These are phyloP conservation scores for Geum urbanum DNA, from an alignment of 306 rosid genomes.

Conservation along the genomic window DNA sequence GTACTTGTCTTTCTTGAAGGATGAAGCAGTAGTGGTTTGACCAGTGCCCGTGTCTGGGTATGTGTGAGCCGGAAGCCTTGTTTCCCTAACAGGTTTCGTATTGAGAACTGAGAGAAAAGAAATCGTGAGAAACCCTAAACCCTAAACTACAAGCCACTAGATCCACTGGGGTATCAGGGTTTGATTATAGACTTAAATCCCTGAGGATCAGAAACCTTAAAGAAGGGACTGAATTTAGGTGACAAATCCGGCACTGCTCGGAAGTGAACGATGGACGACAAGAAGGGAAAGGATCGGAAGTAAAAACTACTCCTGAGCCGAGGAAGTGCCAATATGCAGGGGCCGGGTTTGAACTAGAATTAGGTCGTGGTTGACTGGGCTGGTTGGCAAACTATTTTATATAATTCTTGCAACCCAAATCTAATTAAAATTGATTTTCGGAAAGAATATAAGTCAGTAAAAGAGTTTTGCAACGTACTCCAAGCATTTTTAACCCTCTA, in stretches of 20 bases:
- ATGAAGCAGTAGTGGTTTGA: constrained; percentile 1
- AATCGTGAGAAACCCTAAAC: not conserved
- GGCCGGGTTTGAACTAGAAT: not conserved
- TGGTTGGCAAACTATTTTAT: not conserved
- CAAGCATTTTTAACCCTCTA: not conserved
- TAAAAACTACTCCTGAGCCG: not conserved
- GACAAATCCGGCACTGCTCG: not conserved
- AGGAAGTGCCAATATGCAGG: not conserved
- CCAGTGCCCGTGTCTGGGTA: not conserved
- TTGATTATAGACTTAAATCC: not conserved
- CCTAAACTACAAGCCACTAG: not conserved
- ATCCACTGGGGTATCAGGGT: not conserved
- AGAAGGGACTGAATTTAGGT: not conserved
- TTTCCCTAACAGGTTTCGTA: not conserved
- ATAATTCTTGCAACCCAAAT: not conserved
- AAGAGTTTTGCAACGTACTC: not conserved
- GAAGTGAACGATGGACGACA: not conserved
- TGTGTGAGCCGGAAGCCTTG: not conserved
- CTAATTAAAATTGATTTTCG: constrained; percentile 12
- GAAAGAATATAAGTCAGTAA: not conserved
- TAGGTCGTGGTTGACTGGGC: not conserved
- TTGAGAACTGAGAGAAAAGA: not conserved
- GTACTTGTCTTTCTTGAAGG: not conserved
- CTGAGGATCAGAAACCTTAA: not conserved
- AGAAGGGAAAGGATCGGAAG: not conserved